Conservation (phyloP, 805 yeast genomes). For the Starmerella floris region DNA sequence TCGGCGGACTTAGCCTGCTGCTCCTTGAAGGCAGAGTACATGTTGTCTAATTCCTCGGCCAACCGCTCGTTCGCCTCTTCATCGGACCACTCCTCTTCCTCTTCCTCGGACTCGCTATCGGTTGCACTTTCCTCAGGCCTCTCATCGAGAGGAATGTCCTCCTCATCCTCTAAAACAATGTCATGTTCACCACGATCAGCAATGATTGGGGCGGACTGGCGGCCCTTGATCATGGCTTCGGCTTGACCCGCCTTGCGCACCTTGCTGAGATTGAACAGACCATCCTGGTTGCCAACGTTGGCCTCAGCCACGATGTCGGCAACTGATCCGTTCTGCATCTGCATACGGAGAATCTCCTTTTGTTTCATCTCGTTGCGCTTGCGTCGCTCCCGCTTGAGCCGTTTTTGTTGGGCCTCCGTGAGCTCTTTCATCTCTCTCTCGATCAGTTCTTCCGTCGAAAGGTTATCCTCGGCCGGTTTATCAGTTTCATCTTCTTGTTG, state of each 20-base stretch:
- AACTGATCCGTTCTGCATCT: constrained; percentile 91
- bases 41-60: constrained; percentile 68
- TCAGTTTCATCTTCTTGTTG: constrained; percentile 35
- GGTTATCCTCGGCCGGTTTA: constrained; percentile 44
- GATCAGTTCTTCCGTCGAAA: constrained; percentile 71
- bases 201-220: constrained; percentile 32
- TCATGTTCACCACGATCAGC: constrained; percentile 10
- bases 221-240: constrained; percentile 62
- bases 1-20: constrained; percentile 35
- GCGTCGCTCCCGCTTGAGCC: constrained; percentile 68
- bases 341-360: constrained; percentile 79
- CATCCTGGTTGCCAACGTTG: constrained; percentile 51
- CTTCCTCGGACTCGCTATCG: constrained; percentile 27
- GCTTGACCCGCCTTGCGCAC: constrained; percentile 82
- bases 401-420: constrained; percentile 54
- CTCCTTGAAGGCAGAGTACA: constrained; percentile 60
- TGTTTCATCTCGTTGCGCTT: constrained; percentile 70
- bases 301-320: constrained; percentile 90
- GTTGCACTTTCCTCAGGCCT: constrained; percentile 25
- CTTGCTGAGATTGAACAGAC: constrained; percentile 66
- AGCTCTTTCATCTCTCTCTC: constrained; percentile 71
- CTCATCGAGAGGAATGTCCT: constrained; percentile 30
- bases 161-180: constrained; percentile 22
- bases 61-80: constrained; percentile 38
- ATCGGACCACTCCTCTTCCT: constrained; percentile 25